Percentiles rank a stretch among this genome's conserved stretches.
These are phyloP conservation scores for Gillenia trifoliata DNA, from an alignment of 306 rosid genomes.

Conservation along the genomic window DNA sequence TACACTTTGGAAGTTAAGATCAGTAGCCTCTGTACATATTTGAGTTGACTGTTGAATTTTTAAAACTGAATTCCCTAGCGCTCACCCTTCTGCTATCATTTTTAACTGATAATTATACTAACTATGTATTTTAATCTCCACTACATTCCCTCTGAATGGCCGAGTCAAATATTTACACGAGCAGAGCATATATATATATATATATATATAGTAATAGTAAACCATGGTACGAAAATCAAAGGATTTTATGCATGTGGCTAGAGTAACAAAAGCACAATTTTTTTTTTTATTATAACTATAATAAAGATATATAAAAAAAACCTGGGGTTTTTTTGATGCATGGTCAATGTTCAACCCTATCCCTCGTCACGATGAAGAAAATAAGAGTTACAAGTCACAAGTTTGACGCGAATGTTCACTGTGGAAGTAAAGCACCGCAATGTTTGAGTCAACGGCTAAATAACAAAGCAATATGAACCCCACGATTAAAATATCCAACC, in stretches of 20 bases:
- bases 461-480: not conserved
- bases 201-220: too few relatives aligned
- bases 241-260: too few relatives aligned
- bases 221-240: too few relatives aligned
- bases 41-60: not conserved
- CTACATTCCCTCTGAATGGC: not conserved
- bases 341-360: slow-evolving; percentile 1
- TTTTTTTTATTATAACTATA: too few relatives aligned
- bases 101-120: not conserved
- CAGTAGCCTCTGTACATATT: not conserved
- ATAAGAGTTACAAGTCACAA: not conserved
- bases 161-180: not conserved
- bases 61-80: not conserved
- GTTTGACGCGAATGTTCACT: not conserved
- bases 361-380: not conserved
- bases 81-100: not conserved
- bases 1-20: not conserved
- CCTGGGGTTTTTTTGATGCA: not conserved
- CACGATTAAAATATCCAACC: not conserved
- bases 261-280: too few relatives aligned
- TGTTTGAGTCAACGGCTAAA: not conserved
- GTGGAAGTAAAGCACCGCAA: not conserved
- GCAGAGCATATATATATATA: not conserved
- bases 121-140: not conserved
- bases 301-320: too few relatives aligned